A percentile compares a stretch with the other conserved stretches of the same genome.
These are phyloP conservation scores for Isabelozyma rhagii DNA, from an alignment of 805 yeast genomes.

Conservation along the genomic window DNA sequence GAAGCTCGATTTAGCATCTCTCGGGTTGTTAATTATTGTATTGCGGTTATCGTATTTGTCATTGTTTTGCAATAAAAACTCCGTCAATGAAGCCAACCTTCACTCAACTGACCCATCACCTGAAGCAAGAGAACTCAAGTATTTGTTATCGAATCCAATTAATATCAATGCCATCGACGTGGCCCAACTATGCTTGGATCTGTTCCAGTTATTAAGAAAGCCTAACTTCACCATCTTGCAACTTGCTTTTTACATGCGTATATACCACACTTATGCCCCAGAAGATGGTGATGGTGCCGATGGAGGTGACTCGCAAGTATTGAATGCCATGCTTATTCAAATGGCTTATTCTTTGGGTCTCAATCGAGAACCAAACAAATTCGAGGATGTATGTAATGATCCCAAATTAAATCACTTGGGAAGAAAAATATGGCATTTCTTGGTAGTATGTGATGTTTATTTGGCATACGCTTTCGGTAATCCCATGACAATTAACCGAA, in stretches of 20 bases:
- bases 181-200: conserved; percentile 54
- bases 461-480: conserved; percentile 49
- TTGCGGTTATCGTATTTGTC: conserved; percentile 42
- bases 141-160: conserved; percentile 45
- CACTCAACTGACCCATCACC: conserved; percentile 17
- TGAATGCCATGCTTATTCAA: conserved; percentile 26
- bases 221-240: conserved; percentile 28
- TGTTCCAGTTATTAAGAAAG: conserved; percentile 46
- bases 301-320: conserved; percentile 32
- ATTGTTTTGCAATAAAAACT: conserved; percentile 26
- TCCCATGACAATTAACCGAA: conserved; percentile 35
- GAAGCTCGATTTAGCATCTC: conserved; percentile 36
- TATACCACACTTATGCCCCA: conserved; percentile 34
- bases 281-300: conserved; percentile 42
- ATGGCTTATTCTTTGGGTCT: conserved; percentile 40
- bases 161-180: conserved; percentile 42
- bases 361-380: conserved; percentile 38
- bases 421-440: conserved; percentile 58
- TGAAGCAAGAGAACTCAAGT: conserved; percentile 26
- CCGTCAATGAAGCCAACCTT: conserved; percentile 25
- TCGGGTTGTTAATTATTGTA: conserved; percentile 40
- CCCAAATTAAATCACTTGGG: conserved; percentile 40
- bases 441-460: conserved; percentile 44
- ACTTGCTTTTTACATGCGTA: conserved; percentile 24
- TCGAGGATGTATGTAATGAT: conserved; percentile 16